Conservation (phyloP, 352 stramenopile genomes). For the Pythium inflatum region DNA sequence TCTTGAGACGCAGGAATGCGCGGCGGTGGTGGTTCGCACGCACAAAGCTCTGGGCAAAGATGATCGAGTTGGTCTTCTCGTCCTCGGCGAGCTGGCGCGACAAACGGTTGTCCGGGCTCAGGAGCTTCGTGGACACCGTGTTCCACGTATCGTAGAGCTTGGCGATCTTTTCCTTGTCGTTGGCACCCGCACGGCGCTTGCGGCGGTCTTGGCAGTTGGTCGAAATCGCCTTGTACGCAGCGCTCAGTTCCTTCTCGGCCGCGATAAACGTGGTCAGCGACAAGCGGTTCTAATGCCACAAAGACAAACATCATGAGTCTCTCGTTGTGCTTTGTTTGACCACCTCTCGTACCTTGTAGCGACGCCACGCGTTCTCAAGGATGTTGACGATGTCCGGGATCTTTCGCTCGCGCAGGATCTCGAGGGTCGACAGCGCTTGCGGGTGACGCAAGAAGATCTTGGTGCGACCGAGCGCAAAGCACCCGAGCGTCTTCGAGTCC, state of each 20-base stretch:
- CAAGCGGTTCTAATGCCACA: conserved; percentile 48
- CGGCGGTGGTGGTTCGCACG: conserved; percentile 54
- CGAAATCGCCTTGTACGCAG: conserved; percentile 53
- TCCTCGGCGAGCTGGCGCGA: conserved; percentile 51
- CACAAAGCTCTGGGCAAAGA: conserved; percentile 81
- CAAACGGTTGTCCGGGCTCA: conserved; percentile 50
- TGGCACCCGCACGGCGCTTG: conserved; percentile 59
- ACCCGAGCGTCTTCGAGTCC: conserved; percentile 72
- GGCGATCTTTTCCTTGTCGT: conserved; percentile 55
- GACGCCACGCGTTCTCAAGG: conserved; percentile 83
- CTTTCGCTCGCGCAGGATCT: conserved; percentile 78
- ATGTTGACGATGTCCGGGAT: conserved; percentile 82
- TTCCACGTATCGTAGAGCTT: conserved; percentile 72
- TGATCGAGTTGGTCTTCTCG: conserved; percentile 68
- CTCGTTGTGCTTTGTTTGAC: too few relatives aligned
- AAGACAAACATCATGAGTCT: conserved; percentile 3
- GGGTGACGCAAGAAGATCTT: conserved; percentile 92
- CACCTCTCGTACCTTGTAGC: conserved; percentile 71
- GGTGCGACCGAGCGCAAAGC: conserved; percentile 84
- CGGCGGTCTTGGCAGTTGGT: conserved; percentile 73
- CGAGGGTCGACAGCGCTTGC: conserved; percentile 85
- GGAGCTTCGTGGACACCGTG: conserved; percentile 50
- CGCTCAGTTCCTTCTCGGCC: conserved; percentile 56
- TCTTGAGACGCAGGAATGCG: conserved; percentile 59
- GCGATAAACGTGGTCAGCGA: conserved; percentile 62